phyloP scores from a whole-genome alignment of 306 rosid genomes.

The Alnus glutinosa region DNA sequence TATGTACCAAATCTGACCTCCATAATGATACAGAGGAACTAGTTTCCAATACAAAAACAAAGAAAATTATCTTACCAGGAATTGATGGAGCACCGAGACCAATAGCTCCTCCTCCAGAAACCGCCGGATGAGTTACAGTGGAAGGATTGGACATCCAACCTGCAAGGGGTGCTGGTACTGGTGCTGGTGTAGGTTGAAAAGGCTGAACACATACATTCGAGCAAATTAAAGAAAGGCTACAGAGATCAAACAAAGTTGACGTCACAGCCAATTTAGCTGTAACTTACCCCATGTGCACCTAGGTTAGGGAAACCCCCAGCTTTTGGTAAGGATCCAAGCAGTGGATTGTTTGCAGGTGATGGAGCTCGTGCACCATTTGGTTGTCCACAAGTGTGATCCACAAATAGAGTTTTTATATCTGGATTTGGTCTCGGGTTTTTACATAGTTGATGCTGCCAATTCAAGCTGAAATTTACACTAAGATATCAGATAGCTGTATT shows the following conservation, averaged over 20 bases:
- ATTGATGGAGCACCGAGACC: slow-evolving; percentile 97
- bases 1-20: slow-evolving; percentile 11
- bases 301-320: slow-evolving; percentile 95
- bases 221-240: slow-evolving; percentile 16
- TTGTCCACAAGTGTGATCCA: slow-evolving; percentile 98
- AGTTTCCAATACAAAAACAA: slow-evolving; percentile 22
- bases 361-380: slow-evolving; percentile 98
- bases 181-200: slow-evolving; percentile 83
- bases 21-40: slow-evolving; percentile 14
- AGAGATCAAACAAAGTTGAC: slow-evolving; percentile 19
- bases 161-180: slow-evolving; percentile 85
- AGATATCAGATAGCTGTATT: slow-evolving; percentile 16
- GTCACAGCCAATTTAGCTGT: slow-evolving; percentile 22
- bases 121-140: slow-evolving; percentile 81
- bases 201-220: slow-evolving; percentile 57
- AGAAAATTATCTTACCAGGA: slow-evolving; percentile 53
- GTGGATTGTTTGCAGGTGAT: slow-evolving; percentile 88
- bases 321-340: slow-evolving; percentile 85
- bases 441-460: slow-evolving; percentile 99
- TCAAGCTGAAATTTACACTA: slow-evolving; percentile 66
- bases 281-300: slow-evolving; percentile 94
- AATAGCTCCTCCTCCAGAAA: slow-evolving; percentile 87
- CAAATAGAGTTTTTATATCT: slow-evolving; percentile 96
- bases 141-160: slow-evolving; percentile 99
- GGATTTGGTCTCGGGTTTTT: slow-evolving; percentile 98